These are phyloP conservation scores for Geosmithia morbida DNA, from an alignment of 2,329 filamentous ascomycete genomes.

Conservation along the genomic window DNA sequence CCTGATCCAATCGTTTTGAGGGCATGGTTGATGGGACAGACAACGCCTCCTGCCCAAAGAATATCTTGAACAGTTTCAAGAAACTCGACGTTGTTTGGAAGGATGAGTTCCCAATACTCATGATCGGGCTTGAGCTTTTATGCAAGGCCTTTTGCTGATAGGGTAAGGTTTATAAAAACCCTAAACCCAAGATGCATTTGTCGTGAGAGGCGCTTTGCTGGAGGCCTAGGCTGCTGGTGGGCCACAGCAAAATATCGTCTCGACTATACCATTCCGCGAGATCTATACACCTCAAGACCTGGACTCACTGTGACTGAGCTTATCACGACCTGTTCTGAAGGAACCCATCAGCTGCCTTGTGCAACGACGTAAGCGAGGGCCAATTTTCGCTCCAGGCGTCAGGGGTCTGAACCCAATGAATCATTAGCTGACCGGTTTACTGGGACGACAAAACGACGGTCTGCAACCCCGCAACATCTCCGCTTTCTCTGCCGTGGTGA, in stretches of 20 bases:
- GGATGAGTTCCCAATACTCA: constrained; percentile 23
- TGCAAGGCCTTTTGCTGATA: constrained; percentile 22
- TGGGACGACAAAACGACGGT: neutral
- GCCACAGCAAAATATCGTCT: no score
- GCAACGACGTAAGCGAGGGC: neutral
- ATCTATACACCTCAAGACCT: neutral
- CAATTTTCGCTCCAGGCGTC: neutral
- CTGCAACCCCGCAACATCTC: neutral
- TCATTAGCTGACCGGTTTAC: neutral
- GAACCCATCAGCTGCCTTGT: neutral
- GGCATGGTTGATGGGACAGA: constrained; percentile 23
- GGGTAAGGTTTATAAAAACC: no score
- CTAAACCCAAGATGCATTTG: constrained; percentile 13
- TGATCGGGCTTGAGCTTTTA: constrained; percentile 18
- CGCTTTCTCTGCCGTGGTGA: neutral
- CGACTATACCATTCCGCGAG: neutral
- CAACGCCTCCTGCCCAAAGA: constrained; percentile 22
- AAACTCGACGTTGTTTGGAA: constrained; percentile 29
- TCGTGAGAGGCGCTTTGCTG: neutral
- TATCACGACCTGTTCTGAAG: neutral
- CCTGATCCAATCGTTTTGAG: constrained; percentile 22
- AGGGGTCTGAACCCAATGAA: neutral
- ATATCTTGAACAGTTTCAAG: constrained; percentile 25
- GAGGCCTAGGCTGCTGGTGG: no score
- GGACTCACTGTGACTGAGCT: neutral